Evolutionary conservation across 768 basidiomycete genomes (phyloP).

Genomic region (Kondoa subrosea): DNA sequence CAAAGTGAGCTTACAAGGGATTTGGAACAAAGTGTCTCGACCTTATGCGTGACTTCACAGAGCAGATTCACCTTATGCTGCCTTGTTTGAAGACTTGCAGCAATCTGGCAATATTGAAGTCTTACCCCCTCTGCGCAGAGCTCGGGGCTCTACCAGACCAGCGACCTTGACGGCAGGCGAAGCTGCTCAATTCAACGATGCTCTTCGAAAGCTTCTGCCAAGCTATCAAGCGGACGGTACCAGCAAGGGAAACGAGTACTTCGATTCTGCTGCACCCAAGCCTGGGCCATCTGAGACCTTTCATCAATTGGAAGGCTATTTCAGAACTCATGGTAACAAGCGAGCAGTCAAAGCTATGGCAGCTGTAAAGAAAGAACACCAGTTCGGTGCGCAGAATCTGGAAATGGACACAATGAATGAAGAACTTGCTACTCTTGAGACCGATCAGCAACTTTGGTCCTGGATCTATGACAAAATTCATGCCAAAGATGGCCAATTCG

Average conservation of each 20-base stretch:
- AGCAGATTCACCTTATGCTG: too few relatives aligned
- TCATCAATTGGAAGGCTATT: not conserved
- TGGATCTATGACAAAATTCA: not conserved
- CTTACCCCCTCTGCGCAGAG: not conserved
- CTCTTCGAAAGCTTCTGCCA: not conserved
- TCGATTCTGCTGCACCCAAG: not conserved
- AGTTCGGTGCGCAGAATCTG: not conserved
- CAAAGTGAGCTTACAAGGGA: too few relatives aligned
- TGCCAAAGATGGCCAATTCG: not conserved
- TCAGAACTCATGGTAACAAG: not conserved
- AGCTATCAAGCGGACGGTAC: not conserved
- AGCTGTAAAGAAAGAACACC: not conserved
- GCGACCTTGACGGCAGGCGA: not conserved
- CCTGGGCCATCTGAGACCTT: not conserved
- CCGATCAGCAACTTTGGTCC: slow-evolving; percentile 1
- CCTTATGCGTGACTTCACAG: too few relatives aligned
- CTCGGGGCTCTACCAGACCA: not conserved
- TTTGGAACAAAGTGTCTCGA: too few relatives aligned
- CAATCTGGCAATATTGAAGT: not conserved
- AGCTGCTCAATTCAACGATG: not conserved
- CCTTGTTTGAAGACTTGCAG: not conserved
- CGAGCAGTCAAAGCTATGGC: not conserved
- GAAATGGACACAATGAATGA: not conserved
- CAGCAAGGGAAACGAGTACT: not conserved
- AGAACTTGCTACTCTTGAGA: not conserved